Conservation (phyloP, 441 rosid genomes). For the Adansonia gregorii region DNA sequence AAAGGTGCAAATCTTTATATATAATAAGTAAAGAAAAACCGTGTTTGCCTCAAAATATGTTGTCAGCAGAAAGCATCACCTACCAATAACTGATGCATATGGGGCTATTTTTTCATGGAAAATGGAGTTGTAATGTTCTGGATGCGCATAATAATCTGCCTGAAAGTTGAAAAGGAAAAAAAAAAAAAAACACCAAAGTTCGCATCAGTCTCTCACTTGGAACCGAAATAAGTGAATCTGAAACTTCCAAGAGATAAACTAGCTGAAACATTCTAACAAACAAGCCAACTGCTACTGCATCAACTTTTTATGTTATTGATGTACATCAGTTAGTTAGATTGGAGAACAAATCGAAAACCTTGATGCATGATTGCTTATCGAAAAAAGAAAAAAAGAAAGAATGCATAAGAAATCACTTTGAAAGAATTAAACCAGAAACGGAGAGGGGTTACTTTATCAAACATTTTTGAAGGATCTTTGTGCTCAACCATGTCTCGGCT, state of each 20-base stretch:
- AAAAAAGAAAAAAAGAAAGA: neutral
- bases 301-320: neutral
- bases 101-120: conserved; percentile 83
- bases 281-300: neutral
- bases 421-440: conserved; percentile 17
- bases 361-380: neutral
- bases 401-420: neutral
- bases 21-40: neutral
- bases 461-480: conserved; percentile 61
- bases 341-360: neutral
- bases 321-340: conserved; percentile 8
- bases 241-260: neutral
- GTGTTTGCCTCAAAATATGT: conserved; percentile 17
- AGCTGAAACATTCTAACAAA: neutral
- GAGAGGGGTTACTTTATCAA: conserved; percentile 64
- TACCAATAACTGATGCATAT: conserved; percentile 90
- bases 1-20: neutral
- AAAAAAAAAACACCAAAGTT: conserved; percentile 4
- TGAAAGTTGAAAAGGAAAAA: conserved; percentile 39
- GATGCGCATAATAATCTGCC: conserved; percentile 93
- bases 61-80: conserved; percentile 29
- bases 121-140: conserved; percentile 78
- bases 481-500: conserved; percentile 83
- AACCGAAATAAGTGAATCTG: neutral
- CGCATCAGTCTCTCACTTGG: neutral